Conservation (phyloP, 495 filamentous ascomycete genomes). For the Hypoxylon subgilvum region DNA sequence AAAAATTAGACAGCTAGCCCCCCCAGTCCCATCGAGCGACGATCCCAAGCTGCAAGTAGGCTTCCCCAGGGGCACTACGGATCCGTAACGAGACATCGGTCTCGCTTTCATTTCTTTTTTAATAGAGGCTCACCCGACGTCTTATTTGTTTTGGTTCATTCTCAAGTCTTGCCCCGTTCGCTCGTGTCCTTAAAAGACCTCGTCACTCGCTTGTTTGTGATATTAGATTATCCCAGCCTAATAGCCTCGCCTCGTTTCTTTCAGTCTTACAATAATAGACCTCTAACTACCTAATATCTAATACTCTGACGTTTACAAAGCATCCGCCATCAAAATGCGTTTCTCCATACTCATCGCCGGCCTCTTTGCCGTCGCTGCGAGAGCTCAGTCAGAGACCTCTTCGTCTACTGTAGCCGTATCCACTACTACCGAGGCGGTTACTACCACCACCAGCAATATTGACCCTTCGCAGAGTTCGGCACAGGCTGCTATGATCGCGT, state of each 20-base stretch:
- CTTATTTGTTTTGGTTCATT: constrained; percentile 26
- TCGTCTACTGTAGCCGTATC: constrained; percentile 15
- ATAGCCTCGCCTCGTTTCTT: constrained; percentile 20
- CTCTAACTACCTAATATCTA: constrained; percentile 31
- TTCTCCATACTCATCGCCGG: constrained; percentile 49
- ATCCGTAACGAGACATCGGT: constrained; percentile 31
- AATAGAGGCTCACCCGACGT: constrained; percentile 33
- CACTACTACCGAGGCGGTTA: constrained; percentile 11
- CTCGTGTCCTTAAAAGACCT: constrained; percentile 32
- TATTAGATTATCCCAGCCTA: neutral
- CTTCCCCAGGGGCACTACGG: constrained; percentile 37
- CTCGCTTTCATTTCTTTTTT: constrained; percentile 35
- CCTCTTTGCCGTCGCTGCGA: constrained; percentile 46
- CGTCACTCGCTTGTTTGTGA: constrained; percentile 29
- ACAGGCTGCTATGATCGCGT: constrained; percentile 47
- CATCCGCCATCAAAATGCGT: constrained; percentile 47
- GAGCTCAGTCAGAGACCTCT: constrained; percentile 40
- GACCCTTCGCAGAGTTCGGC: constrained; percentile 45
- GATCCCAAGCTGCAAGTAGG: constrained; percentile 29
- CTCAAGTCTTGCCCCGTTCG: constrained; percentile 19
- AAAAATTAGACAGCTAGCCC: constrained; percentile 31
- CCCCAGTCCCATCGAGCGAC: constrained; percentile 16
- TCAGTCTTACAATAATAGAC: constrained; percentile 13
- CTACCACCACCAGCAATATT: constrained; percentile 32
- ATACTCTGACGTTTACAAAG: constrained; percentile 28